phyloP scores from a whole-genome alignment of 2,329 filamentous ascomycete genomes.

The Zasmidium cellare region DNA sequence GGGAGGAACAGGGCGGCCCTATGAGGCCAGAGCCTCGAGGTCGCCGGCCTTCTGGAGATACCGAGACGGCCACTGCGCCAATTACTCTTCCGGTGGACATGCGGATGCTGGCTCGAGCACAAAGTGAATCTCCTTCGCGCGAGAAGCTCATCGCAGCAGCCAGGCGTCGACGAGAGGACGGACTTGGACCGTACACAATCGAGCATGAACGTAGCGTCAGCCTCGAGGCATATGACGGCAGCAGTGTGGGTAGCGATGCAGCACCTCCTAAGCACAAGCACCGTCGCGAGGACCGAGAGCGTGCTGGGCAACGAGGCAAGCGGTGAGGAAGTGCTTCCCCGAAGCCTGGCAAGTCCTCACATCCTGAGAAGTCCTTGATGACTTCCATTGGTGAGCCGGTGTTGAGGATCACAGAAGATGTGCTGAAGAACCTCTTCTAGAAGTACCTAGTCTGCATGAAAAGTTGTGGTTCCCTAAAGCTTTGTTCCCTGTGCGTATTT shows the following conservation, averaged over 20 bases:
- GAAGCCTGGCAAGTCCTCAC: conserved; percentile 7
- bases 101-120: conserved; percentile 17
- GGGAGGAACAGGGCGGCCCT: conserved; percentile 4
- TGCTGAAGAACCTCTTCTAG: conserved; percentile 12
- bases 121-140: conserved; percentile 34
- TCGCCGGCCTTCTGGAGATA: conserved; percentile 5
- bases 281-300: not conserved
- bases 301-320: conserved; percentile 9
- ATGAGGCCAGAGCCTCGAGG: conserved; percentile 1
- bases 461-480: not conserved
- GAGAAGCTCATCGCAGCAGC: conserved; percentile 17
- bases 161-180: conserved; percentile 1
- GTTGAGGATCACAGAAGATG: conserved; percentile 14
- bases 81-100: conserved; percentile 11
- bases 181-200: conserved; percentile 20
- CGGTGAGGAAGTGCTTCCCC: conserved; percentile 14
- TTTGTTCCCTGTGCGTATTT: not conserved
- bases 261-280: not conserved
- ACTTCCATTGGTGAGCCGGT: conserved; percentile 10
- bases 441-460: not conserved
- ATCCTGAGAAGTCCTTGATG: conserved; percentile 3
- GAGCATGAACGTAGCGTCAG: conserved; percentile 16
- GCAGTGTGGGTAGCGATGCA: conserved; percentile 3
- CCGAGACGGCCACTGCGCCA: conserved; percentile 10
- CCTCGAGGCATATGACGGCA: conserved; percentile 20